Evolutionary conservation across 1,284 basidiomycete species (phyloP).

Genomic region (Puccinia triticina): DNA sequence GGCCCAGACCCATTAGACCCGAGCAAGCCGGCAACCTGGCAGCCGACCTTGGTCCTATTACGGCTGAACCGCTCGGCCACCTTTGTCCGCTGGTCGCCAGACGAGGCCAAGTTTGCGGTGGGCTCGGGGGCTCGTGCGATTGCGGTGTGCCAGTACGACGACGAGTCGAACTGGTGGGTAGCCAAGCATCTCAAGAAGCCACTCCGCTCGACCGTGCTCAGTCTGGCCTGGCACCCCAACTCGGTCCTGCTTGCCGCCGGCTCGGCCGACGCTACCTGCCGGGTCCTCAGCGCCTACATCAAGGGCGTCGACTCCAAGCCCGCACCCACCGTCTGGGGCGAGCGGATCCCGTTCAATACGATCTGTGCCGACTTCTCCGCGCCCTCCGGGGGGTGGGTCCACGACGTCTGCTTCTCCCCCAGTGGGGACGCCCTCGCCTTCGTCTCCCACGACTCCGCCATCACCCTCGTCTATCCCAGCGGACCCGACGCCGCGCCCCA

Average conservation of each 20-base stretch:
- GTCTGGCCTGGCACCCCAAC: slow-evolving; percentile 97
- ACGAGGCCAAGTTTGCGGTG: slow-evolving; percentile 98
- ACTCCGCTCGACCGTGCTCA: slow-evolving; percentile 85
- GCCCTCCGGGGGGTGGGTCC: slow-evolving; percentile 93
- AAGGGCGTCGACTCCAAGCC: slow-evolving; percentile 97
- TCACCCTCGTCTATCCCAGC: slow-evolving; percentile 82
- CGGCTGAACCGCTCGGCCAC: slow-evolving; percentile 96
- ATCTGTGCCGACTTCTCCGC: slow-evolving; percentile 90
- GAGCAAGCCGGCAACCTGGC: slow-evolving; percentile 77
- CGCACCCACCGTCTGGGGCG: slow-evolving; percentile 88
- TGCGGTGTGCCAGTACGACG: slow-evolving; percentile 89
- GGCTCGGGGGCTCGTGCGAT: slow-evolving; percentile 93
- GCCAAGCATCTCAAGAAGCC: slow-evolving; percentile 97
- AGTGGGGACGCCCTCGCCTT: slow-evolving; percentile 90
- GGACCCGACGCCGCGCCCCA: slow-evolving; percentile 65
- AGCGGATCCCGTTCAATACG: slow-evolving; percentile 95
- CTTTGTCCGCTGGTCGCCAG: slow-evolving; percentile 91
- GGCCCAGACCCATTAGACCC: slow-evolving; percentile 74
- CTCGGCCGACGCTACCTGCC: slow-evolving; percentile 89
- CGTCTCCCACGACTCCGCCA: slow-evolving; percentile 89
- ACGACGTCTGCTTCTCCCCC: slow-evolving; percentile 91
- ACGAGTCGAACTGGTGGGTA: slow-evolving; percentile 99
- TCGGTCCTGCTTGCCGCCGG: slow-evolving; percentile 93
- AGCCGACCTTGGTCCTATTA: slow-evolving; percentile 93
- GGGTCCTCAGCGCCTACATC: slow-evolving; percentile 98